Conservation (phyloP, 2,329 filamentous ascomycete genomes). For the Monosporascus cannonballus region DNA sequence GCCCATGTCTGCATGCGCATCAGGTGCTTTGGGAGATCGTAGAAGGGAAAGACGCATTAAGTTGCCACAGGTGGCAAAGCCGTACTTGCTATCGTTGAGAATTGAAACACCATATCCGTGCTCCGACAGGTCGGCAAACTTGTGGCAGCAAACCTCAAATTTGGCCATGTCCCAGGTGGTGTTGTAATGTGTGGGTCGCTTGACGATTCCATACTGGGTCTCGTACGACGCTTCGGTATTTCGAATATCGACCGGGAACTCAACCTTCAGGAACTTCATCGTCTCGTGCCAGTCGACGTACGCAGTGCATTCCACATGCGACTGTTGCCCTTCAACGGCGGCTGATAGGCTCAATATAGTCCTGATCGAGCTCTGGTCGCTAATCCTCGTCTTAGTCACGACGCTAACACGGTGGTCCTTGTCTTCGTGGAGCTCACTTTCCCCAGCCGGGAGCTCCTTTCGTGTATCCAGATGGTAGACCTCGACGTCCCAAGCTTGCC, state of each 20-base stretch:
- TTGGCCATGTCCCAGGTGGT: slow-evolving; percentile 97
- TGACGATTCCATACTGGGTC: slow-evolving; percentile 85
- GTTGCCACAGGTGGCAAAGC: slow-evolving; percentile 84
- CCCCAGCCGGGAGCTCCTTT: slow-evolving; percentile 62
- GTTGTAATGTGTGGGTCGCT: slow-evolving; percentile 94
- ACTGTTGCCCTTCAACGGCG: slow-evolving; percentile 56
- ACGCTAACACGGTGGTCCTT: slow-evolving; percentile 74
- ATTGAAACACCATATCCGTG: slow-evolving; percentile 85
- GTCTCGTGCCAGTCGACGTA: slow-evolving; percentile 97
- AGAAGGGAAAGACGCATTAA: slow-evolving; percentile 85
- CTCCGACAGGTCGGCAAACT: slow-evolving; percentile 87
- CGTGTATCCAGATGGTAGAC: slow-evolving; percentile 89
- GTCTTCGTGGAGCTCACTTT: slow-evolving; percentile 65
- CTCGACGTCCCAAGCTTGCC: slow-evolving; percentile 98
- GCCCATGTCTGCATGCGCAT: slow-evolving; percentile 92
- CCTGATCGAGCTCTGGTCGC: slow-evolving; percentile 77
- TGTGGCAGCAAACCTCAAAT: slow-evolving; percentile 94
- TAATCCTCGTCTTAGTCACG: slow-evolving; percentile 80
- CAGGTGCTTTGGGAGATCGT: slow-evolving; percentile 84
- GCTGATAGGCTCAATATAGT: slow-evolving; percentile 78
- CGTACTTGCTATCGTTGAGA: slow-evolving; percentile 93
- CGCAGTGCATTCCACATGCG: slow-evolving; percentile 69
- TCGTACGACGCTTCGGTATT: slow-evolving; percentile 95
- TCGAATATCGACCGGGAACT: slow-evolving; percentile 87
- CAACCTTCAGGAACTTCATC: slow-evolving; percentile 97